Percentiles rank a stretch among this genome's conserved stretches.
These are phyloP conservation scores for Cercospora zeina DNA, from an alignment of 2,329 filamentous ascomycete species.

Conservation along the genomic window DNA sequence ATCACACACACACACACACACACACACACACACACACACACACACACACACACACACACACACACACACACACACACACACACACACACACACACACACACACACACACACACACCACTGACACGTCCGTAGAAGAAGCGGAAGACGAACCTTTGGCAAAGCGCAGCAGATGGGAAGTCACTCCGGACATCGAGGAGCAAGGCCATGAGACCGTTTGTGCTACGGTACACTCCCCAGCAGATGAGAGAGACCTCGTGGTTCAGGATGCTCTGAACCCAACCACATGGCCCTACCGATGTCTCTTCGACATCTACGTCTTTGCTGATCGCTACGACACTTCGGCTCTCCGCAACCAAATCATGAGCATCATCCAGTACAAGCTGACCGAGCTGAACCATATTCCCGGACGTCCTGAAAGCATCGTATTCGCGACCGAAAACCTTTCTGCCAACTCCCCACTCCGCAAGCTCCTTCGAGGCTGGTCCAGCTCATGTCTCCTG, in stretches of 20 bases:
- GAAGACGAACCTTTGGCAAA: neutral
- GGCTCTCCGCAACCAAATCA: neutral
- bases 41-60: too few species aligned
- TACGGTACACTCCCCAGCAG: neutral
- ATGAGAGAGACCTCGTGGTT: neutral
- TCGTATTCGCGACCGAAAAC: neutral
- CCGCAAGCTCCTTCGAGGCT: neutral
- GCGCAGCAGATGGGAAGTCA: neutral
- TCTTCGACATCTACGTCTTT: constrained; percentile 7
- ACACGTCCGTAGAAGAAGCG: neutral
- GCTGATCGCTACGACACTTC: constrained; percentile 6
- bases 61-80: too few species aligned
- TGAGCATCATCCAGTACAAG: neutral
- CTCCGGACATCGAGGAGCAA: neutral
- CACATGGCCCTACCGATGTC: neutral
- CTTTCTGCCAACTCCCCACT: neutral
- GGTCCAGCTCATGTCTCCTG: neutral
- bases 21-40: too few species aligned
- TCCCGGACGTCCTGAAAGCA: neutral
- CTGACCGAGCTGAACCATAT: accelerated
- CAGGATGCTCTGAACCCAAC: neutral
- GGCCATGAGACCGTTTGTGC: neutral
- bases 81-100: too few species aligned
- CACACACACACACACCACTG: too few species aligned
- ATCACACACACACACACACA: too few species aligned